Conservation (phyloP, 163 green algal genomes). For the Volvox carteri region DNA sequence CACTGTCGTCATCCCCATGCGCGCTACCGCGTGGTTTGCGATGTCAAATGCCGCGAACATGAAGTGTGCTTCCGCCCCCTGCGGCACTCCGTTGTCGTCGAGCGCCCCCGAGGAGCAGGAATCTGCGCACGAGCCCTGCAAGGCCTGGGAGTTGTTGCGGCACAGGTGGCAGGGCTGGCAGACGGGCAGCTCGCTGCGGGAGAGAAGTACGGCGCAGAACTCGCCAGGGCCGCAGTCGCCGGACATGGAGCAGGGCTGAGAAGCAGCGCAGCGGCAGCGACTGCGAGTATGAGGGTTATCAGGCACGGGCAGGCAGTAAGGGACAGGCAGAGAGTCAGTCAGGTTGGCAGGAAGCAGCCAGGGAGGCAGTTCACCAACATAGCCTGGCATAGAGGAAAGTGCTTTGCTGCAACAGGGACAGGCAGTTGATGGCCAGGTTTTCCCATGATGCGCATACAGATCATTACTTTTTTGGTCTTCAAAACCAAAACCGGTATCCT, state of each 20-base stretch:
- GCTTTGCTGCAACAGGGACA: not conserved
- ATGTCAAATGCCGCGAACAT: conserved; percentile 16
- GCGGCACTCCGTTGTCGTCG: not conserved
- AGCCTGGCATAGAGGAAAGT: not conserved
- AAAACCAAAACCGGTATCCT: too few species aligned
- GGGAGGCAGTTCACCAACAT: not conserved
- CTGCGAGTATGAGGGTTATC: not conserved
- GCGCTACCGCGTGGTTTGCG: not conserved
- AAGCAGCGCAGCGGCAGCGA: not conserved
- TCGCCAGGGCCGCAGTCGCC: not conserved
- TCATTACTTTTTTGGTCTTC: too few species aligned
- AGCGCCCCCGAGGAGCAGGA: conserved; percentile 13
- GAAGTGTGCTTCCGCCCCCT: not conserved
- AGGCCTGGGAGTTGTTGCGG: not conserved
- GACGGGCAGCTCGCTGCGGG: conserved; percentile 3
- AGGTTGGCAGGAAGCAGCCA: not conserved
- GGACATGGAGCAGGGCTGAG: not conserved
- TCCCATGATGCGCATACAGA: not conserved
- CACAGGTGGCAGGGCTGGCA: not conserved
- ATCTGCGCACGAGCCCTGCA: not conserved
- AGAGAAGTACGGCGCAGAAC: conserved; percentile 15
- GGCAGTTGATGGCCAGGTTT: not conserved
- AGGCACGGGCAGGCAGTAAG: not conserved
- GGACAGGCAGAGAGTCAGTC: not conserved
- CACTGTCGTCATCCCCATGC: too few species aligned